Conservation (phyloP, 1,284 basidiomycete genomes). For the Cutaneotrichosporon arboriforme region DNA sequence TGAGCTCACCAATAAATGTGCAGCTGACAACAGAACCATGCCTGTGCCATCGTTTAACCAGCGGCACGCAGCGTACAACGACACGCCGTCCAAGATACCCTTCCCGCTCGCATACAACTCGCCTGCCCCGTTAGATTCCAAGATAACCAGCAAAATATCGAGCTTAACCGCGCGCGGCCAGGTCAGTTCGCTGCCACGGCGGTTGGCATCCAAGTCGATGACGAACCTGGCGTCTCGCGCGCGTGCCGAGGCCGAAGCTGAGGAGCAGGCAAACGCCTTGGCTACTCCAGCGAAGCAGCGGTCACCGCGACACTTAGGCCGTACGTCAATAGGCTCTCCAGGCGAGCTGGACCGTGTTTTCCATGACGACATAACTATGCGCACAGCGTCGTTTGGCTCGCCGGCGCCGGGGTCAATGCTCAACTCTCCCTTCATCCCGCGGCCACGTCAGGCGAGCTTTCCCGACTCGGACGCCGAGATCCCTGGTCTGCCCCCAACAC, state of each 20-base stretch:
- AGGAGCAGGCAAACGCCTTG: neutral
- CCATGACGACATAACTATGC: slow-evolving; percentile 40
- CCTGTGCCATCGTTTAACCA: slow-evolving; percentile 22
- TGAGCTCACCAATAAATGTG: slow-evolving; percentile 14
- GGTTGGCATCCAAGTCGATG: slow-evolving; percentile 37
- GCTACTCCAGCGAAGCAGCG: slow-evolving; percentile 4
- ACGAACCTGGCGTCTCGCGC: slow-evolving; percentile 37
- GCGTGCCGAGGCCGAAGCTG: slow-evolving; percentile 23
- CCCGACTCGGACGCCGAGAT: neutral
- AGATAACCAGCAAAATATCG: slow-evolving; percentile 9
- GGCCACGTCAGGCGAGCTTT: slow-evolving; percentile 5
- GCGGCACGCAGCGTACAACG: slow-evolving; percentile 29
- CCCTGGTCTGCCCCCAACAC: slow-evolving; percentile 21
- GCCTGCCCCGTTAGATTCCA: slow-evolving; percentile 7
- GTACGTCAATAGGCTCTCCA: slow-evolving; percentile 40
- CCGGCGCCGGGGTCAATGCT: slow-evolving; percentile 20
- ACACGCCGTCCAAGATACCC: slow-evolving; percentile 46
- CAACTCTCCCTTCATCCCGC: slow-evolving; percentile 6
- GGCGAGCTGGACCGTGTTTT: slow-evolving; percentile 29
- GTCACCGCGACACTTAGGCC: slow-evolving; percentile 11
- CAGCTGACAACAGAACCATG: slow-evolving; percentile 18
- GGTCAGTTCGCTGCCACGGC: neutral
- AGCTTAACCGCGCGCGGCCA: neutral
- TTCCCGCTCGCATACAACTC: slow-evolving; percentile 14
- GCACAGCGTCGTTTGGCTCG: slow-evolving; percentile 25